A percentile compares a stretch with the other conserved stretches of the same genome.
These are phyloP conservation scores for Eucalyptus tenuipes DNA, from an alignment of 345 rosid genomes.

Conservation along the genomic window DNA sequence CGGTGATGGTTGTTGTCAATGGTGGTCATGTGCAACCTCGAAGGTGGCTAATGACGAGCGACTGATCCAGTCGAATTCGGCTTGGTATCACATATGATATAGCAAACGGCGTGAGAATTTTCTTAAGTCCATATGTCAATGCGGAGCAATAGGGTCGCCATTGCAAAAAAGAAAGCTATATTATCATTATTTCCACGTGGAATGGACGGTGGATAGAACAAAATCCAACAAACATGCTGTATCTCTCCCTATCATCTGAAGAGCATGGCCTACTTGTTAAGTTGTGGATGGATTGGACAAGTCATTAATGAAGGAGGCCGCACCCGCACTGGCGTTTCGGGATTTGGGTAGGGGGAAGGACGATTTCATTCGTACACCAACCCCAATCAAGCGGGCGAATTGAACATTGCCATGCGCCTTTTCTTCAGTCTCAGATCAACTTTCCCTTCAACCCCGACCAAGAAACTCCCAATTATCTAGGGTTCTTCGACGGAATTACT, in stretches of 20 bases:
- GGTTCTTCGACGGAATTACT: rapidly evolving
- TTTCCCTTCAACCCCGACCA: not conserved
- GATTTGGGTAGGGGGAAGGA: not conserved
- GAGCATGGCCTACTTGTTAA: not conserved
- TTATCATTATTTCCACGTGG: not conserved
- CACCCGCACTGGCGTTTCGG: not conserved
- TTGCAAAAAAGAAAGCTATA: no score
- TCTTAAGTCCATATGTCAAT: not conserved
- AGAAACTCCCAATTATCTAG: not conserved
- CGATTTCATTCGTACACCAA: not conserved
- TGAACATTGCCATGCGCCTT: not conserved
- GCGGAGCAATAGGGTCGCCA: not conserved
- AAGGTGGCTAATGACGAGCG: not conserved
- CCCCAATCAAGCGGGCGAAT: not conserved
- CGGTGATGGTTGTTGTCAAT: not conserved
- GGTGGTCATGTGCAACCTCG: not conserved
- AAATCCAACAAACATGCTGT: not conserved
- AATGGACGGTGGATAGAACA: not conserved
- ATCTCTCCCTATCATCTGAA: not conserved
- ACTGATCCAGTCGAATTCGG: not conserved
- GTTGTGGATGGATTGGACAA: not conserved
- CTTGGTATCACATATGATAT: not conserved
- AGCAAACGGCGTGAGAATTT: not conserved
- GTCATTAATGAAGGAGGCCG: not conserved
- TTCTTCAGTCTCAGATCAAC: not conserved